phyloP scores from a whole-genome alignment of 2,329 filamentous ascomycete species.

The Alternaria arborescens region DNA sequence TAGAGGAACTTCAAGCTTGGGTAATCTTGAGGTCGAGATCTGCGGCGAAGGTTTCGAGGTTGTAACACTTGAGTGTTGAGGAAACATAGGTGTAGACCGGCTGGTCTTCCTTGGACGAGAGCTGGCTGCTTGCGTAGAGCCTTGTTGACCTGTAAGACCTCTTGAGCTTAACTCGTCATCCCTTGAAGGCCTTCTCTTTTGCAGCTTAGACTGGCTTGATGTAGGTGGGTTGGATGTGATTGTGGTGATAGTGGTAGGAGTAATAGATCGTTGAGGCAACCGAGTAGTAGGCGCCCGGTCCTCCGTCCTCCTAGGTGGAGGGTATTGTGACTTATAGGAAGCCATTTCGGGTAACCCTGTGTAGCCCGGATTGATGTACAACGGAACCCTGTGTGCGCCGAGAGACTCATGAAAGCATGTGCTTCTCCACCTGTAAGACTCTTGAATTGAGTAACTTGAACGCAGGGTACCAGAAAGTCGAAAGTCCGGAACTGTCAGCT shows the following conservation, averaged over 20 bases:
- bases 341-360: constrained; percentile 52
- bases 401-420: constrained; percentile 54
- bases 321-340: constrained; percentile 52
- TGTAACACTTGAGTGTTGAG: constrained; percentile 25
- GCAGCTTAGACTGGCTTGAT: constrained; percentile 43
- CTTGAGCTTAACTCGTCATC: constrained; percentile 41
- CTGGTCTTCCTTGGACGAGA: constrained; percentile 35
- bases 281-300: constrained; percentile 45
- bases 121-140: constrained; percentile 27
- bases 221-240: constrained; percentile 38
- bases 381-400: constrained; percentile 44
- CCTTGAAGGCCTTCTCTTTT: constrained; percentile 46
- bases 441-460: constrained; percentile 25
- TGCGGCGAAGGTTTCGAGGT: constrained; percentile 35
- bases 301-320: constrained; percentile 45
- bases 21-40: constrained; percentile 43
- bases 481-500: constrained; percentile 41
- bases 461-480: constrained; percentile 31
- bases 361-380: constrained; percentile 47
- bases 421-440: constrained; percentile 37
- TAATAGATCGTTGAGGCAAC: constrained; percentile 49
- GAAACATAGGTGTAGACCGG: constrained; percentile 32
- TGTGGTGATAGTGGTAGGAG: constrained; percentile 41
- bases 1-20: constrained; percentile 46
- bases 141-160: constrained; percentile 29